Evolutionary conservation across 495 filamentous ascomycete genomes (phyloP).

Genomic region (Penicillium paxilli): DNA sequence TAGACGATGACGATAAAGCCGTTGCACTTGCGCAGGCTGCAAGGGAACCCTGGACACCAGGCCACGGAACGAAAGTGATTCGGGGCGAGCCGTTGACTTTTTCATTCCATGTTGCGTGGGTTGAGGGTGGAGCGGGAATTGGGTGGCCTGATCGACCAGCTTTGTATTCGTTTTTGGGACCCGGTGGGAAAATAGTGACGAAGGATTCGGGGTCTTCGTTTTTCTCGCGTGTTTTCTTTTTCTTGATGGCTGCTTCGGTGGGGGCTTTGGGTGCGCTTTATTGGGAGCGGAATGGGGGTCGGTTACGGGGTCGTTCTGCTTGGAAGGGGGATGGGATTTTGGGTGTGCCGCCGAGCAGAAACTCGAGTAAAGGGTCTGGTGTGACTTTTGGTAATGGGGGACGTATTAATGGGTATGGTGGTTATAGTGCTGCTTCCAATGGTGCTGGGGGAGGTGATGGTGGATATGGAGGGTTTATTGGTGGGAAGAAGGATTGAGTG

Average conservation of each 20-base stretch:
- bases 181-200: slow-evolving; percentile 13
- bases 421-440: slow-evolving; percentile 34
- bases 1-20: slow-evolving; percentile 39
- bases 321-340: slow-evolving; percentile 47
- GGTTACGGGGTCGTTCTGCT: slow-evolving; percentile 27
- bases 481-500: slow-evolving; percentile 56
- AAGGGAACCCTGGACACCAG: slow-evolving; percentile 45
- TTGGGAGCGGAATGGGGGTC: slow-evolving; percentile 43
- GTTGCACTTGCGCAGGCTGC: slow-evolving; percentile 39
- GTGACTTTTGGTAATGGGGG: slow-evolving; percentile 48
- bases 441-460: slow-evolving; percentile 24
- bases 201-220: slow-evolving; percentile 20
- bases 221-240: slow-evolving; percentile 41
- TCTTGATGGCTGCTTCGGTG: slow-evolving; percentile 43
- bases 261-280: slow-evolving; percentile 48
- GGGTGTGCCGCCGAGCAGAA: slow-evolving; percentile 30
- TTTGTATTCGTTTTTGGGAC: slow-evolving; percentile 41
- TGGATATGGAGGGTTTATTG: slow-evolving; percentile 46
- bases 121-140: slow-evolving; percentile 63
- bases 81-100: slow-evolving; percentile 86
- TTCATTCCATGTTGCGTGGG: slow-evolving; percentile 81
- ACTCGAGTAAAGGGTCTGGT: slow-evolving; percentile 28
- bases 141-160: slow-evolving; percentile 37
- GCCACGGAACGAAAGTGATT: slow-evolving; percentile 62
- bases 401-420: slow-evolving; percentile 52